Evolutionary conservation across 768 basidiomycete species (phyloP).

Genomic region (Russula earlei): DNA sequence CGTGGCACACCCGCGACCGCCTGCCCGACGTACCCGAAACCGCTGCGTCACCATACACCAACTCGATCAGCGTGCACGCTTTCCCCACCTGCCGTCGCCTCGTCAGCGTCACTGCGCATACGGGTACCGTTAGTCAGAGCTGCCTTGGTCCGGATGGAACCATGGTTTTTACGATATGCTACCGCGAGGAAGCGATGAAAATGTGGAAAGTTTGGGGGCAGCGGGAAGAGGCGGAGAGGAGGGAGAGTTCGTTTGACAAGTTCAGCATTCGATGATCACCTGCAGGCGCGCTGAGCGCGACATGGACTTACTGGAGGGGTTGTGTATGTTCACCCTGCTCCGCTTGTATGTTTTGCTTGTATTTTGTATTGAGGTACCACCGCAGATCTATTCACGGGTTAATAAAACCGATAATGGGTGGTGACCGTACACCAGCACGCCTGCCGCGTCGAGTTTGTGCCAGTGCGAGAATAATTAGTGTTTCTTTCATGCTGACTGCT

Average conservation of each 20-base stretch:
- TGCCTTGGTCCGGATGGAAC: constrained; percentile 57
- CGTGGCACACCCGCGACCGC: constrained; percentile 25
- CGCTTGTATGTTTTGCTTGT: constrained; percentile 9
- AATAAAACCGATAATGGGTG: no score
- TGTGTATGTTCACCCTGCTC: background rate
- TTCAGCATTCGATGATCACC: constrained; percentile 16
- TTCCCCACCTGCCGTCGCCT: constrained; percentile 47
- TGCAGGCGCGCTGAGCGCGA: background rate
- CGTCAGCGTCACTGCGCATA: constrained; percentile 48
- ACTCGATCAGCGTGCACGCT: constrained; percentile 39
- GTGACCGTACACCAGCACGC: no score
- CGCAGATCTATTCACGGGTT: background rate
- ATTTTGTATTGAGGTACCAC: background rate
- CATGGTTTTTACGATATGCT: constrained; percentile 53
- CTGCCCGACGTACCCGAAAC: constrained; percentile 13
- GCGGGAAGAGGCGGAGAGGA: constrained; percentile 10
- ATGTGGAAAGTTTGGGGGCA: constrained; percentile 59
- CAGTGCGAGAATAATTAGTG: no score
- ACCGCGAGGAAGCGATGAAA: constrained; percentile 58
- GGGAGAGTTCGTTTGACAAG: constrained; percentile 18
- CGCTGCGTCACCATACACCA: constrained; percentile 25
- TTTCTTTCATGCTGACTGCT: no score
- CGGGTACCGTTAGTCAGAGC: constrained; percentile 45
- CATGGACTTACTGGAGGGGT: background rate
- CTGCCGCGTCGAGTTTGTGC: no score